Evolutionary conservation across 148 eudicot species (phyloP).

Genomic region (Camellia japonica): DNA sequence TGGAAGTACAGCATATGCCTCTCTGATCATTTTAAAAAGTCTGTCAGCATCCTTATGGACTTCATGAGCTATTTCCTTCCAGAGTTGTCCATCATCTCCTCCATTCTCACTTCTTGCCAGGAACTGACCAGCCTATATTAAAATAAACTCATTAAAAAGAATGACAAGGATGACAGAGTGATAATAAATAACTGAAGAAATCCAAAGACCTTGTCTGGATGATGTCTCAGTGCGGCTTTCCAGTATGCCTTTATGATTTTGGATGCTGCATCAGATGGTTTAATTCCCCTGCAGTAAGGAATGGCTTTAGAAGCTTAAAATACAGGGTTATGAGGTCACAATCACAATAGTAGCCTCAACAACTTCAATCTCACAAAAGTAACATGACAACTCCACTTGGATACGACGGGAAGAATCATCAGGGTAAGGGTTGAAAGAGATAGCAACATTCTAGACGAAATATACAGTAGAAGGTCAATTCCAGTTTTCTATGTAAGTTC

Average conservation of each 20-base stretch:
- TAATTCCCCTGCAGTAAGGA: constrained; percentile 52
- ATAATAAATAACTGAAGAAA: constrained; percentile 13
- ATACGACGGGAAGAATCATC: not conserved
- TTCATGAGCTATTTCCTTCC: constrained; percentile 73
- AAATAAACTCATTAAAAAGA: constrained; percentile 6
- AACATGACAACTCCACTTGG: not conserved
- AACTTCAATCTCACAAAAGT: not conserved
- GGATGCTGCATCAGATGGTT: constrained; percentile 61
- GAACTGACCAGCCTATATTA: constrained; percentile 65
- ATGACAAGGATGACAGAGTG: not conserved
- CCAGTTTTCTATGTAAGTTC: not conserved
- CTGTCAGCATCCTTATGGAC: constrained; percentile 76
- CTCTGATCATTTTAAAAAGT: constrained; percentile 88
- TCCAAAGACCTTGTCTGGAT: constrained; percentile 86
- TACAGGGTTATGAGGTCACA: not conserved
- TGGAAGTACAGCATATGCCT: constrained; percentile 92
- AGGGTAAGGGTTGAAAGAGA: not conserved
- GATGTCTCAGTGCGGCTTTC: constrained; percentile 94
- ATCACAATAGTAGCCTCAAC: not conserved
- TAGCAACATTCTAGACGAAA: not conserved
- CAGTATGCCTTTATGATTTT: constrained; percentile 93
- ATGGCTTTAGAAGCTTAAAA: not conserved
- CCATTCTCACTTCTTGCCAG: constrained; percentile 69
- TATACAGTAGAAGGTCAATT: not conserved
- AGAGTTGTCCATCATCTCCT: constrained; percentile 67